Percentiles rank a stretch among this genome's conserved stretches.
phyloP scores from a whole-genome alignment of 768 basidiomycete species.

The Pleurotus giganteus region DNA sequence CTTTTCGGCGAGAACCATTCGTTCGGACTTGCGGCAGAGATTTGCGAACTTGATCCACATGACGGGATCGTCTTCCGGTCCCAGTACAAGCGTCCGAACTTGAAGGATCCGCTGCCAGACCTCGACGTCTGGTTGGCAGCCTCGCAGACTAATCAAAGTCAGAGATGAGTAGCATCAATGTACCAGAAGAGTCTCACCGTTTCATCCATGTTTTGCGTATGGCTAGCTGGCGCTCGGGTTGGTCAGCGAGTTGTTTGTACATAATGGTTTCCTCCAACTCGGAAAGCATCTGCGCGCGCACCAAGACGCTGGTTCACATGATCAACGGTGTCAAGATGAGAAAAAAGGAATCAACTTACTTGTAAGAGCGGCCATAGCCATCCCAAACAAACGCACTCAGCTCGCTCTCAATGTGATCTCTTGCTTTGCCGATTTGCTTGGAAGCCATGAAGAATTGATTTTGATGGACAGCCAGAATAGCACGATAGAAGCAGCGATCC shows the following conservation, averaged over 20 bases:
- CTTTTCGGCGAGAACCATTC: slow-evolving; percentile 95
- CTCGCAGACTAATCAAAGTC: slow-evolving; percentile 63
- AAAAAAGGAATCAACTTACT: slow-evolving; percentile 48
- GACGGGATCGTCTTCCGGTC: slow-evolving; percentile 89
- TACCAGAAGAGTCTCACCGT: slow-evolving; percentile 46
- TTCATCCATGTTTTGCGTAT: slow-evolving; percentile 98
- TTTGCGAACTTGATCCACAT: slow-evolving; percentile 99
- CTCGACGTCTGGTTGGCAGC: slow-evolving; percentile 97
- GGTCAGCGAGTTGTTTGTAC: slow-evolving; percentile 93
- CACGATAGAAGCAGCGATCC: slow-evolving; percentile 93
- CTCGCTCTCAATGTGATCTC: slow-evolving; percentile 90
- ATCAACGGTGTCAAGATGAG: slow-evolving; percentile 2
- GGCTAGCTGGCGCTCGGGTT: slow-evolving; percentile 86
- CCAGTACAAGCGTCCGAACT: slow-evolving; percentile 90
- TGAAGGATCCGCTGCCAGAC: slow-evolving; percentile 98
- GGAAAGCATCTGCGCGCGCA: slow-evolving; percentile 97
- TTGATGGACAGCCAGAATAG: slow-evolving; percentile 93
- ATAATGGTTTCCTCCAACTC: slow-evolving; percentile 97
- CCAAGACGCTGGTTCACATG: slow-evolving; percentile 67
- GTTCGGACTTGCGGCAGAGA: slow-evolving; percentile 90
- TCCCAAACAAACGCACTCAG: slow-evolving; percentile 90
- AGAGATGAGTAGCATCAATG: not conserved
- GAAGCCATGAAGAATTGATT: slow-evolving; percentile 93
- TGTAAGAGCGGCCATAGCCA: slow-evolving; percentile 96
- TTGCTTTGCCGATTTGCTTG: slow-evolving; percentile 86